phyloP scores from a whole-genome alignment of 768 basidiomycete genomes.

The Pleurotus eryngii region DNA sequence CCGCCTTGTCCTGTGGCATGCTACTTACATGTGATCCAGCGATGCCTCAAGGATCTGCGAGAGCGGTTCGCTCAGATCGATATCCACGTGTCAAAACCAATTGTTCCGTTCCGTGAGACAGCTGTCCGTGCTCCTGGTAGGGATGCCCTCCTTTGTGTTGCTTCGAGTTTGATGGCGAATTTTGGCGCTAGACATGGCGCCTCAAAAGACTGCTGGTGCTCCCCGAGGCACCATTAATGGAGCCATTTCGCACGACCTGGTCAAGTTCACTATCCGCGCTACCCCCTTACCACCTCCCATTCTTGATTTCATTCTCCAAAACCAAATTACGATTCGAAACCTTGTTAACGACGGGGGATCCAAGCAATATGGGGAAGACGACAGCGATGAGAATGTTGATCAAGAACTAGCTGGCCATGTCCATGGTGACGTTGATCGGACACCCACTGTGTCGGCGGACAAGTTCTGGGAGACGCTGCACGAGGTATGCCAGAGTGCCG shows the following conservation, averaged over 20 bases:
- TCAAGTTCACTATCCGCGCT: conserved; percentile 83
- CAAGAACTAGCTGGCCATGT: conserved; percentile 39
- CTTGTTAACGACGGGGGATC: conserved; percentile 41
- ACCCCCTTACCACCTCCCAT: conserved; percentile 71
- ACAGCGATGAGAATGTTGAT: conserved; percentile 19
- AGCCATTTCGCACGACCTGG: conserved; percentile 61
- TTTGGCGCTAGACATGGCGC: conserved; percentile 70
- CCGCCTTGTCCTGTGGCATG: neutral
- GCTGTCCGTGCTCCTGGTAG: conserved; percentile 76
- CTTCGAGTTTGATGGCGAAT: neutral
- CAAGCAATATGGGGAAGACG: conserved; percentile 28
- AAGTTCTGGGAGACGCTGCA: conserved; percentile 79
- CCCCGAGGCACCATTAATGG: conserved; percentile 78
- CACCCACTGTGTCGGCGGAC: conserved; percentile 63
- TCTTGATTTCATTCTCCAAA: conserved; percentile 74
- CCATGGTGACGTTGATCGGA: conserved; percentile 57
- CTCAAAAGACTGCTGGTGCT: conserved; percentile 68
- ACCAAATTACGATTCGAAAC: conserved; percentile 59
- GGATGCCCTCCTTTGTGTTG: conserved; percentile 1
- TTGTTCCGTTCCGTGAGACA: conserved; percentile 97
- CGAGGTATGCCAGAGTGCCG: conserved; percentile 61
- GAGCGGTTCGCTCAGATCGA: conserved; percentile 93
- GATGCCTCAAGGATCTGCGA: conserved; percentile 93
- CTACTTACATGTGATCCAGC: conserved; percentile 38
- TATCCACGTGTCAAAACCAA: conserved; percentile 91